Base-by-base conservation (phyloP, 164 flowering plant species). In the Tetracentron sinense region DNA sequence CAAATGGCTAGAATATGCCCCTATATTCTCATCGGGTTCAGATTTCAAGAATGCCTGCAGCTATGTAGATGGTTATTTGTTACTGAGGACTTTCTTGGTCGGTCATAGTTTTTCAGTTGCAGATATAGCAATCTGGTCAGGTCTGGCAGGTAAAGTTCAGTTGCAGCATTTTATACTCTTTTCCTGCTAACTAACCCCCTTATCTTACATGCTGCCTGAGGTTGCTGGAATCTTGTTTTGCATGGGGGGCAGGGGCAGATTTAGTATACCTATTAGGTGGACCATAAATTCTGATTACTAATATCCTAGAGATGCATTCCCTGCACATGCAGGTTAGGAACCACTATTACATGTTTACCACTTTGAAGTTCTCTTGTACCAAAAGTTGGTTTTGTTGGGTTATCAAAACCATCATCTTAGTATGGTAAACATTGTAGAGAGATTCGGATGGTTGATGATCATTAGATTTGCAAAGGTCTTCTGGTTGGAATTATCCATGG, bases 41-140 rank as follows among this genome's bases (percentile, higher is more conserved):
- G 87, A 92, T 48, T 94, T 90, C 71, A 96, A 90, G 82, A 79
- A 56, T 76, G 97, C 88, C 15, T 91, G 91, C 74, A 58, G 27
- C 58, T 79, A 75, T 54, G 70, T 87, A 51, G 85, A 89, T 75
- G 76, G 51, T 15, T 82, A 82, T 77, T 60, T 94, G 28, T 73
- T 70, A 44, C 62, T 61, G 15, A 72, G 77, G 42, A 87, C 95
- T 14, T 84, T 89, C 66, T 64, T 91, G 58, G 96, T 89, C 48
- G 96, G 90, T 56, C 50, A 78, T 57, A 57, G 56, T 61, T 60
- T 91, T 19, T 85, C 98, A 16, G 75, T 90, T 70, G 96, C 95
- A 15, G 98, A 94, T 60, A 61, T 88, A 25, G 85, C 84, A 35
- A 75, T 94, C 73, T 94, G 98, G 97, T 77, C 92, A 11, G 75